Percentiles rank a stretch among this genome's conserved stretches.
These are phyloP conservation scores for Angophora floribunda DNA, from an alignment of 345 rosid species.

Conservation along the genomic window DNA sequence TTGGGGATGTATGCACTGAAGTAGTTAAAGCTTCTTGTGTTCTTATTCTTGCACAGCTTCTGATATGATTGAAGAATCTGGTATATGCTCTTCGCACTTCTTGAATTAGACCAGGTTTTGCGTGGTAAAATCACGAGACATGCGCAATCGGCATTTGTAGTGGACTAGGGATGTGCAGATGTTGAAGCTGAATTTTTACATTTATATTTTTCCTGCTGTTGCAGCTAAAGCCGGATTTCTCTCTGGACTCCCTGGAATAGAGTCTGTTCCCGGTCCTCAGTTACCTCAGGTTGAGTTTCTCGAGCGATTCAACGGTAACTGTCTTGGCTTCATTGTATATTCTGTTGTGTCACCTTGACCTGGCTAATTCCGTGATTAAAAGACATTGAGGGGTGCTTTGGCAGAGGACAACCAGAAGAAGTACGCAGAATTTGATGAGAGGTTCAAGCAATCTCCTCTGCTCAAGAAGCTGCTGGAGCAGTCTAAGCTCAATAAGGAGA, in stretches of 20 bases:
- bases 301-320: conserved; percentile 57
- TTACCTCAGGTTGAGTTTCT: conserved; percentile 80
- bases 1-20: background rate
- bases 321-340: background rate
- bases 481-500: conserved; percentile 70
- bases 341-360: background rate
- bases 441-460: conserved; percentile 76
- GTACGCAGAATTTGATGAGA: conserved; percentile 69
- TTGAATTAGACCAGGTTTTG: background rate
- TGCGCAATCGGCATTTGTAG: background rate
- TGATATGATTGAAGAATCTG: background rate
- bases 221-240: conserved; percentile 78
- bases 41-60: background rate
- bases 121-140: background rate
- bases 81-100: background rate
- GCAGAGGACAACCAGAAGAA: conserved; percentile 93
- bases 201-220: background rate
- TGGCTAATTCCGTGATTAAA: background rate
- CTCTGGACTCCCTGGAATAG: conserved; percentile 79
- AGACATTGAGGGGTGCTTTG: background rate
- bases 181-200: background rate
- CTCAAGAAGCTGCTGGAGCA: conserved; percentile 76
- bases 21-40: background rate
- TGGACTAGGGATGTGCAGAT: background rate
- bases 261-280: conserved; percentile 86